Conservation (phyloP, 2,329 filamentous ascomycete species). For the Drechslera avenae region DNA sequence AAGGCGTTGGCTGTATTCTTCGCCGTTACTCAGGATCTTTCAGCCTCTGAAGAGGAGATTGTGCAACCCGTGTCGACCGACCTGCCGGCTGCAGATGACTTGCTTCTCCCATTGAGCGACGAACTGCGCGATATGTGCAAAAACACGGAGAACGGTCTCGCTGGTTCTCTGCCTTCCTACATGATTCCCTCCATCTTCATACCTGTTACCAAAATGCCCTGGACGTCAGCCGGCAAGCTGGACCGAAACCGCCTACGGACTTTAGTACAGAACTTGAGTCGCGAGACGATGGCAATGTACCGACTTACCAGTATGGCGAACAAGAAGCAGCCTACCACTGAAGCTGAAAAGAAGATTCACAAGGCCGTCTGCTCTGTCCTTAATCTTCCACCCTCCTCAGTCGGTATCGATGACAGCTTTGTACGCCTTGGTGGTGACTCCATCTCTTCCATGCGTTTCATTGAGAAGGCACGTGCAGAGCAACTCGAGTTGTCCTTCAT, state of each 20-base stretch:
- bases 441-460: conserved; percentile 40
- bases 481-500: conserved; percentile 36
- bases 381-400: conserved; percentile 28
- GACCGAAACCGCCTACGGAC: conserved; percentile 39
- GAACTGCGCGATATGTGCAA: conserved; percentile 36
- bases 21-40: conserved; percentile 21
- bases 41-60: conserved; percentile 3
- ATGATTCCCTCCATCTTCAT: conserved; percentile 45
- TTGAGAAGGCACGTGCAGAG: conserved; percentile 35
- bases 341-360: conserved; percentile 39
- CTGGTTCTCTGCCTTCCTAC: conserved; percentile 37
- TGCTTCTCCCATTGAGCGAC: conserved; percentile 38
- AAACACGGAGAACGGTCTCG: conserved; percentile 36
- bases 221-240: conserved; percentile 40
- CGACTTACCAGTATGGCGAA: conserved; percentile 34
- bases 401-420: conserved; percentile 44
- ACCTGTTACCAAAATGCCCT: conserved; percentile 40
- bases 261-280: conserved; percentile 34
- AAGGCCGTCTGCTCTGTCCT: conserved; percentile 38
- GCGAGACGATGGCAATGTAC: conserved; percentile 39
- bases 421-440: conserved; percentile 42
- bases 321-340: conserved; percentile 36
- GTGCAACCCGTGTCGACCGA: conserved; percentile 27
- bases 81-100: conserved; percentile 30
- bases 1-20: conserved; percentile 45